phyloP scores from a whole-genome alignment of 371 early-diverging fungal species.

The Circinella umbellata region DNA sequence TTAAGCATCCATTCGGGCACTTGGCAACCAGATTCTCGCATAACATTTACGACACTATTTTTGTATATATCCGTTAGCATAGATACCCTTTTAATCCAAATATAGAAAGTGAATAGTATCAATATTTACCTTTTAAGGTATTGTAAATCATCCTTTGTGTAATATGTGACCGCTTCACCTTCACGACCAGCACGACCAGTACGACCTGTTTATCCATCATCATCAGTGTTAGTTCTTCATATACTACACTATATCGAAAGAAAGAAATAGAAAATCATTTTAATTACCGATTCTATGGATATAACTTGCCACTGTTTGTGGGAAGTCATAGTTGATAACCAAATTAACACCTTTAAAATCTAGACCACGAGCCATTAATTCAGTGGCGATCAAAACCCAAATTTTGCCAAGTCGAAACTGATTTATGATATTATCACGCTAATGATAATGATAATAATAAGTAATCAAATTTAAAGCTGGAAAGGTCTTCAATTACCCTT shows the following conservation, averaged over 20 bases:
- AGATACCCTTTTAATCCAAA: neutral
- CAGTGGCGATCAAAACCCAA: constrained; percentile 97
- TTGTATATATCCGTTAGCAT: neutral
- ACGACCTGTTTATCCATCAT: constrained; percentile 46
- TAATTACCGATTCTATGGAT: constrained; percentile 79
- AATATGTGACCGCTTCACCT: constrained; percentile 87
- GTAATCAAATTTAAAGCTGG: too few relatives aligned
- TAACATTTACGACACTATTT: constrained; percentile 89
- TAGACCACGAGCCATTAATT: constrained; percentile 95
- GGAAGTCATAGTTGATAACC: constrained; percentile 98
- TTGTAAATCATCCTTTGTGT: constrained; percentile 91
- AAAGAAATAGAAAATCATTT: too few relatives aligned
- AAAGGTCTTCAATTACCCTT: too few relatives aligned
- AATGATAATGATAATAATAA: neutral
- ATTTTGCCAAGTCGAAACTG: constrained; percentile 89
- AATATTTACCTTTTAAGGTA: constrained; percentile 72
- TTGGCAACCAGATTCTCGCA: constrained; percentile 94
- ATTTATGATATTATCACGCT: constrained; percentile 89
- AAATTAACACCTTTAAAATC: constrained; percentile 93
- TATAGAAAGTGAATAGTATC: neutral
- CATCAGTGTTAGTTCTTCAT: too few relatives aligned
- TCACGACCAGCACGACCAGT: constrained; percentile 90
- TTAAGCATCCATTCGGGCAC: constrained; percentile 97
- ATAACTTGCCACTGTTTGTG: constrained; percentile 91
- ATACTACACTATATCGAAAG: too few relatives aligned